Conservation (phyloP, 805 yeast genomes). For the Candida morakotiae region DNA sequence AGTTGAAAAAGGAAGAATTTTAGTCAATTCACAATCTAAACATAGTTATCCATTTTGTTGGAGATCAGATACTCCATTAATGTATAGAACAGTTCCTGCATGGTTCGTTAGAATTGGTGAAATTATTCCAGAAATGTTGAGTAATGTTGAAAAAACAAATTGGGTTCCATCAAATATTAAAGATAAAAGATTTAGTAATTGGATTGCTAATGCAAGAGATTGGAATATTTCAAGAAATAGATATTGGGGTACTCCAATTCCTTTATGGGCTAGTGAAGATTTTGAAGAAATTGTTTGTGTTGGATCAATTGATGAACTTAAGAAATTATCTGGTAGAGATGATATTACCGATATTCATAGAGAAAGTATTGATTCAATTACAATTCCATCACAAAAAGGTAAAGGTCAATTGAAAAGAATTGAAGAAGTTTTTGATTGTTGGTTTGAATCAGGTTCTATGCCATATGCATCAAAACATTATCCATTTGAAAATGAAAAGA, state of each 20-base stretch:
- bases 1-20: conserved; percentile 70
- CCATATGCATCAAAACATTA: conserved; percentile 96
- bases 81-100: conserved; percentile 95
- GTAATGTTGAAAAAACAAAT: conserved; percentile 76
- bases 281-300: conserved; percentile 88
- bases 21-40: conserved; percentile 76
- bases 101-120: conserved; percentile 95
- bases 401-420: conserved; percentile 85
- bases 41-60: conserved; percentile 99
- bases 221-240: conserved; percentile 98
- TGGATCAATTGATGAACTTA: conserved; percentile 86
- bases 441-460: conserved; percentile 99
- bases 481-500: conserved; percentile 84
- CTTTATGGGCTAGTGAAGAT: conserved; percentile 96
- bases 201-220: conserved; percentile 99
- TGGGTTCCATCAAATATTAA: conserved; percentile 94
- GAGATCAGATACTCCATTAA: conserved; percentile 98
- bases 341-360: conserved; percentile 91
- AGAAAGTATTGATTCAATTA: conserved; percentile 84
- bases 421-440: conserved; percentile 98
- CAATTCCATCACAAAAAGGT: conserved; percentile 89
- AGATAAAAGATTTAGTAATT: conserved; percentile 93
- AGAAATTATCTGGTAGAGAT: conserved; percentile 73
- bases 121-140: conserved; percentile 83
- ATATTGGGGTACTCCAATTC: conserved; percentile 99